Evolutionary conservation across 768 basidiomycete species (phyloP).

Genomic region (Asterophora parasitica): DNA sequence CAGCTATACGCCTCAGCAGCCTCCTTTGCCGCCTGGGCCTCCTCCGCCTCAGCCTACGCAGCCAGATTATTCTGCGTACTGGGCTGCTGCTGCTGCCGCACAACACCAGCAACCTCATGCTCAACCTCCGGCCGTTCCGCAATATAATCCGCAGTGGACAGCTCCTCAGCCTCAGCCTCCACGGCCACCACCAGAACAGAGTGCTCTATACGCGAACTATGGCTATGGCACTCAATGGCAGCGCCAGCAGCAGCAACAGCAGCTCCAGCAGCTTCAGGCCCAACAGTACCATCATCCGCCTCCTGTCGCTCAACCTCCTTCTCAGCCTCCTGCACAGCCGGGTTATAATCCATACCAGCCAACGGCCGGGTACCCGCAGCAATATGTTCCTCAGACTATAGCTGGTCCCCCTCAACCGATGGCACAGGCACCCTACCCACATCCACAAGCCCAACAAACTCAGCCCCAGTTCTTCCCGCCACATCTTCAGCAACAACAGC

Average conservation of each 20-base stretch:
- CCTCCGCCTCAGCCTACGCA: slow-evolving; percentile 64
- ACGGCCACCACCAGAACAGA: slow-evolving; percentile 72
- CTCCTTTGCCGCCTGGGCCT: slow-evolving; percentile 76
- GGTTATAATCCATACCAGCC: slow-evolving; percentile 78
- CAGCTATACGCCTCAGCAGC: slow-evolving; percentile 64
- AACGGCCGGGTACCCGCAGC: slow-evolving; percentile 55
- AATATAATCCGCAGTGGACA: slow-evolving; percentile 66
- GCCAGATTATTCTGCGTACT: slow-evolving; percentile 76
- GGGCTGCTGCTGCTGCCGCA: slow-evolving; percentile 55
- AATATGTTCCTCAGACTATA: slow-evolving; percentile 61
- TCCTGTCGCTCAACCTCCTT: slow-evolving; percentile 48
- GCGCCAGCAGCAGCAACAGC: slow-evolving; percentile 51
- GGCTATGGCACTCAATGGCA: slow-evolving; percentile 83
- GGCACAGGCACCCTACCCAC: slow-evolving; percentile 45
- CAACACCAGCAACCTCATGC: slow-evolving; percentile 41
- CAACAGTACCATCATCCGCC: slow-evolving; percentile 50
- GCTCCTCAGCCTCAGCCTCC: slow-evolving; percentile 39
- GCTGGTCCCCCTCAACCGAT: slow-evolving; percentile 46
- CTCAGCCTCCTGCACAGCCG: slow-evolving; percentile 52
- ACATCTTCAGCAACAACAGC: slow-evolving; percentile 38
- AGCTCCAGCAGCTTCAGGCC: slow-evolving; percentile 43
- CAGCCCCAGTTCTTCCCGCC: slow-evolving; percentile 46
- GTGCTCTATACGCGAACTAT: slow-evolving; percentile 85
- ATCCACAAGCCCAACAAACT: slow-evolving; percentile 35
- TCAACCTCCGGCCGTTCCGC: slow-evolving; percentile 45